A percentile compares a stretch with the other conserved stretches of the same genome.
Evolutionary conservation across 768 basidiomycete genomes (phyloP).

Genomic region (Psilocybe subaeruginosa): DNA sequence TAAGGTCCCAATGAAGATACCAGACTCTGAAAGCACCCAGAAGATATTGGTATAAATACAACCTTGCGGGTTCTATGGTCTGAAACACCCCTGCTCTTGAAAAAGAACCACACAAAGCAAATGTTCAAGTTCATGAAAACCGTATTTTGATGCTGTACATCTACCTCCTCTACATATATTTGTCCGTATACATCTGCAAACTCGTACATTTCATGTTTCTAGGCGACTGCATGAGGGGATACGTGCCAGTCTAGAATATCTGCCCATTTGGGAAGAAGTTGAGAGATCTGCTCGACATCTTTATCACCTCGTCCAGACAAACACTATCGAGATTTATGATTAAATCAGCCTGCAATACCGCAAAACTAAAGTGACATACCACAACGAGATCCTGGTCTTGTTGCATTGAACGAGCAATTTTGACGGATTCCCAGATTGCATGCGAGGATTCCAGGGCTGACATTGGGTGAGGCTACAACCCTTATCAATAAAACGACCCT

Average conservation of each 20-base stretch:
- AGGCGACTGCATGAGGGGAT: constrained; percentile 33
- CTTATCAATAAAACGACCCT: not conserved
- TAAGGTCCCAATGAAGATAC: not conserved
- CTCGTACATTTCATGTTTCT: constrained; percentile 3
- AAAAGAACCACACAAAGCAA: too few species aligned
- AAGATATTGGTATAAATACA: too few species aligned
- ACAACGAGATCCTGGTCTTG: constrained; percentile 90
- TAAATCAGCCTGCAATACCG: not conserved
- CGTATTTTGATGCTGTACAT: not conserved
- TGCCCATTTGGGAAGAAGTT: constrained; percentile 94
- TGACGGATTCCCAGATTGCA: constrained; percentile 91
- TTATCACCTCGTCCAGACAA: constrained; percentile 96
- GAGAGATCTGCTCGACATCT: constrained; percentile 96
- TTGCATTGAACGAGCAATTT: constrained; percentile 80
- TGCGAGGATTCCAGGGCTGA: constrained; percentile 93
- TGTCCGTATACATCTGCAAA: not conserved
- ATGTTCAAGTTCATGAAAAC: too few species aligned
- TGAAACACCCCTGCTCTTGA: too few species aligned
- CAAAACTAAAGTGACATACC: constrained; percentile 50
- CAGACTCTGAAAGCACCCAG: too few species aligned
- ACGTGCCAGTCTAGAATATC: constrained; percentile 94
- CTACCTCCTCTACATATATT: constrained; percentile 8
- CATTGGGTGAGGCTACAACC: not conserved
- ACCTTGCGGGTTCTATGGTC: too few species aligned
- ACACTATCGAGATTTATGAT: constrained; percentile 52